A percentile compares a stretch with the other conserved stretches of the same genome.
phyloP scores from a whole-genome alignment of 208 protist genomes.

The Naegleria gruberi region DNA sequence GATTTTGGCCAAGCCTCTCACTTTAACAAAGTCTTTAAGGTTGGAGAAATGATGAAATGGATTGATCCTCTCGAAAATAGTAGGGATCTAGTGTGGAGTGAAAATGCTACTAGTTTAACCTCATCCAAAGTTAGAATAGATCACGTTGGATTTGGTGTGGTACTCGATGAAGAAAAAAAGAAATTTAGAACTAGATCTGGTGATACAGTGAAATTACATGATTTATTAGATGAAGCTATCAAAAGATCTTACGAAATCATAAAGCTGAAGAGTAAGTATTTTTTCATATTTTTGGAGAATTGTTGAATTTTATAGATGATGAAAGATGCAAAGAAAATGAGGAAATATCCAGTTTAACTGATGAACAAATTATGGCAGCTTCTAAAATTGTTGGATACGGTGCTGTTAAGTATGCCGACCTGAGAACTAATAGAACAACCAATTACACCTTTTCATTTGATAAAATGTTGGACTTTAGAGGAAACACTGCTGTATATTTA shows the following conservation, averaged over 20 bases:
- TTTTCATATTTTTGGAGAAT: not conserved
- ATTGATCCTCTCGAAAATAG: slow-evolving; percentile 38
- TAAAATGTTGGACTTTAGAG: slow-evolving; percentile 87
- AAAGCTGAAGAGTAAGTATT: slow-evolving; percentile 16
- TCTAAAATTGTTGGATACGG: slow-evolving; percentile 73
- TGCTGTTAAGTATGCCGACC: slow-evolving; percentile 94
- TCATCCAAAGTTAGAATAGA: slow-evolving; percentile 46
- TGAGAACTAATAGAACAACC: slow-evolving; percentile 76
- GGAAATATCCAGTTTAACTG: not conserved
- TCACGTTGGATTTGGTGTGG: slow-evolving; percentile 83
- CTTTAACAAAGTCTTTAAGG: slow-evolving; percentile 76
- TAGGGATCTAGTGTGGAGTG: not conserved
- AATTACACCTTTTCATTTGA: slow-evolving; percentile 93
- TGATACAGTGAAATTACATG: not conserved
- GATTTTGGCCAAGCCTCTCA: slow-evolving; percentile 87
- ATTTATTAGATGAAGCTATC: not conserved
- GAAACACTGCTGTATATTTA: slow-evolving; percentile 92
- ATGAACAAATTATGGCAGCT: slow-evolving; percentile 34
- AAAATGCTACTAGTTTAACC: not conserved
- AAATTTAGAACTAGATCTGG: not conserved
- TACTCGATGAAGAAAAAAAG: slow-evolving; percentile 48
- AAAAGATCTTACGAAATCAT: not conserved
- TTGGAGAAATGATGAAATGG: slow-evolving; percentile 73
- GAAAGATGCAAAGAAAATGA: not conserved
- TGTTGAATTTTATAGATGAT: not conserved